A percentile compares a stretch with the other conserved stretches of the same genome.
These are phyloP conservation scores for Macadamia integrifolia DNA, from an alignment of 164 flowering plant genomes.

Conservation along the genomic window DNA sequence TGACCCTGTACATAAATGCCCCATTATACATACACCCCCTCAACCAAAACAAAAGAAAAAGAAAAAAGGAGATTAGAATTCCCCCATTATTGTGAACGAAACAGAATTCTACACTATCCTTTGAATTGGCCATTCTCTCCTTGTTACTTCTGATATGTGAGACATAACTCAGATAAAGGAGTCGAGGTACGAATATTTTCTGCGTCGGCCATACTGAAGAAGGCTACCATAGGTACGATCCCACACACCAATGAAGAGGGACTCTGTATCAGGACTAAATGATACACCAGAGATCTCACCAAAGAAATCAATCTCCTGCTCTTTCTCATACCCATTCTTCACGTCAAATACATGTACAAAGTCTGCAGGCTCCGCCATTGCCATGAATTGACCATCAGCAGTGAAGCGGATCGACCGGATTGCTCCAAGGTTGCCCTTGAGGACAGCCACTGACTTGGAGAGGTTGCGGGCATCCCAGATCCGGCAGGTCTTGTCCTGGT, in stretches of 20 bases:
- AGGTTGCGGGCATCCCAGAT: constrained; percentile 79
- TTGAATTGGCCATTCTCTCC: too few relatives aligned
- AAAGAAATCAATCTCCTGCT: constrained; percentile 92
- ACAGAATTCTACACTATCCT: too few relatives aligned
- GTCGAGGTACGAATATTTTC: constrained; percentile 57
- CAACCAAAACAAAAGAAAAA: too few relatives aligned
- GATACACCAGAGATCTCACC: constrained; percentile 94
- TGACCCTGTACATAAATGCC: too few relatives aligned
- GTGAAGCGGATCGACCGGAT: constrained; percentile 77
- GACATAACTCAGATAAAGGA: constrained; percentile 27
- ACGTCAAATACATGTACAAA: constrained; percentile 80
- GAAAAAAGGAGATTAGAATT: too few relatives aligned
- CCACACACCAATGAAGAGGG: constrained; percentile 88
- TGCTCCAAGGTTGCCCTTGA: constrained; percentile 92
- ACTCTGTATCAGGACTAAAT: constrained; percentile 87
- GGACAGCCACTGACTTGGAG: constrained; percentile 60
- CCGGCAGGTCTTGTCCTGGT: constrained; percentile 95
- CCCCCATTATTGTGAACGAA: neutral
- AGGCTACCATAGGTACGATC: constrained; percentile 94
- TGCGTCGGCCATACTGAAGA: constrained; percentile 55
- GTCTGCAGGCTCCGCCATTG: constrained; percentile 95
- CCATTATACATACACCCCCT: too few relatives aligned
- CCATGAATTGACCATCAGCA: constrained; percentile 84
- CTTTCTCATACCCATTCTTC: constrained; percentile 55
- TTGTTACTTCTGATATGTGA: too few relatives aligned